phyloP scores from a whole-genome alignment of 805 yeast species.

The Starmerella bombi region DNA sequence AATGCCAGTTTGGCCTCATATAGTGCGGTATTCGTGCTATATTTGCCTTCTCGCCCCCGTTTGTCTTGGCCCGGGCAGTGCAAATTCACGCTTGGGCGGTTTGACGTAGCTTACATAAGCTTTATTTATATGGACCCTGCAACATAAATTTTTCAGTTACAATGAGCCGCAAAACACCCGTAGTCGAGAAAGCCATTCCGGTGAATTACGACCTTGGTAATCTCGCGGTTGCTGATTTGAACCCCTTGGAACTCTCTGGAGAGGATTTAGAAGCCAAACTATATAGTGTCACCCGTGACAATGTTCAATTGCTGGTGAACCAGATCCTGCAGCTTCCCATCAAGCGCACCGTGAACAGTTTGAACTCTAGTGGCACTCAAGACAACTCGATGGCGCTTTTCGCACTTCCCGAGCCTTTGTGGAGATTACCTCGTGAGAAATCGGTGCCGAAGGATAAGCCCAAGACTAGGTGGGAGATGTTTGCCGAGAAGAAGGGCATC shows the following conservation, averaged over 20 bases:
- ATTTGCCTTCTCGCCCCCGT: too few species aligned
- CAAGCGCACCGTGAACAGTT: slow-evolving; percentile 67
- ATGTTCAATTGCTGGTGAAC: slow-evolving; percentile 79
- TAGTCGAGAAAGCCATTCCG: slow-evolving; percentile 81
- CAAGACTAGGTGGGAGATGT: slow-evolving; percentile 90
- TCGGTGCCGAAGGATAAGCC: slow-evolving; percentile 86
- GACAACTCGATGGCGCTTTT: slow-evolving; percentile 70
- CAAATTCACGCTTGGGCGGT: too few species aligned
- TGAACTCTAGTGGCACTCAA: slow-evolving; percentile 43
- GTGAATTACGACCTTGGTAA: slow-evolving; percentile 82
- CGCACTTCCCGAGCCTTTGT: slow-evolving; percentile 69
- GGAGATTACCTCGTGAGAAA: slow-evolving; percentile 86
- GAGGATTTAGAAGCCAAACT: slow-evolving; percentile 43
- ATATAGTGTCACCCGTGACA: slow-evolving; percentile 65
- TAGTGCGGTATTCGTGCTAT: too few species aligned
- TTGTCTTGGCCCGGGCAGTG: too few species aligned
- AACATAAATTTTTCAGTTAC: too few species aligned
- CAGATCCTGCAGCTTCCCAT: slow-evolving; percentile 84
- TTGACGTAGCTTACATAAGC: neutral
- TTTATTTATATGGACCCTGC: too few species aligned
- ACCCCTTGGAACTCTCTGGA: slow-evolving; percentile 54
- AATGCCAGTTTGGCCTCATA: too few species aligned
- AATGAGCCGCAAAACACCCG: slow-evolving; percentile 15
- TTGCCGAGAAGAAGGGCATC: slow-evolving; percentile 93
- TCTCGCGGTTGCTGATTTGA: slow-evolving; percentile 77